Base-by-base conservation (phyloP, 495 filamentous ascomycete species). In the Polyplosphaeria fusca region DNA sequence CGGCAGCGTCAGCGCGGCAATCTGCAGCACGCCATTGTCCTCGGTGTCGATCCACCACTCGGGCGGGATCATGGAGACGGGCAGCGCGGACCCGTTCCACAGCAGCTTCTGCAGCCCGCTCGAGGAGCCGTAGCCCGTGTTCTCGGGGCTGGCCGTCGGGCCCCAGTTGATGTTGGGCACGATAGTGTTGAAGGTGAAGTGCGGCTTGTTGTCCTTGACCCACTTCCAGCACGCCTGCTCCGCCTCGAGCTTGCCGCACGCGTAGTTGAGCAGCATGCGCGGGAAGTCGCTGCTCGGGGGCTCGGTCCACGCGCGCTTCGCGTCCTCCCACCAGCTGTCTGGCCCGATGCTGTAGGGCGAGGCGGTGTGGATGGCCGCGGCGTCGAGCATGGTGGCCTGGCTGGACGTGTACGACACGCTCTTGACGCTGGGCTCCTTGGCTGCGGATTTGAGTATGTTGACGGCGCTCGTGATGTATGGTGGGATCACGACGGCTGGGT, bases 191-290 rank as follows among this genome's bases (percentile, higher is more conserved):
- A 82, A 71, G 1, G 56, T 68, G 52, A 80, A 84, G 0, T 43
- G 18, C 1, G 78, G 76, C 28, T 76, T 70, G 13, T 80, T 46
- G 39, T 78, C 70, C 16, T 77, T 67, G 0, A 77, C 60, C 55
- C 80, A 84, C 37, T 74, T 67, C 77, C 77, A 84, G 1, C 77
- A 61, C 1, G 68, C 66, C 26, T 68, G 70, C 63, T 86, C 82
- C 0, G 71, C 76, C 23, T 75, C 71, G 0, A 71, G 73, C 56
- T 87, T 85, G 52, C 75, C 16, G 23, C 30, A 39, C 2, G 25
- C 32, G 18, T 57, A 57, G 23, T 55, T 55, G 30, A 55, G 13
- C 18, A 23, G 2, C 41, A 79, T 0, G 79, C 79, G 1, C 60
- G 60, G 47, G 84, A 83, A 3, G 62, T 38, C 19, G 7, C 37